Evolutionary conservation across 176 grass and related monocot species (phyloP).

Genomic region (Carex pumila): DNA sequence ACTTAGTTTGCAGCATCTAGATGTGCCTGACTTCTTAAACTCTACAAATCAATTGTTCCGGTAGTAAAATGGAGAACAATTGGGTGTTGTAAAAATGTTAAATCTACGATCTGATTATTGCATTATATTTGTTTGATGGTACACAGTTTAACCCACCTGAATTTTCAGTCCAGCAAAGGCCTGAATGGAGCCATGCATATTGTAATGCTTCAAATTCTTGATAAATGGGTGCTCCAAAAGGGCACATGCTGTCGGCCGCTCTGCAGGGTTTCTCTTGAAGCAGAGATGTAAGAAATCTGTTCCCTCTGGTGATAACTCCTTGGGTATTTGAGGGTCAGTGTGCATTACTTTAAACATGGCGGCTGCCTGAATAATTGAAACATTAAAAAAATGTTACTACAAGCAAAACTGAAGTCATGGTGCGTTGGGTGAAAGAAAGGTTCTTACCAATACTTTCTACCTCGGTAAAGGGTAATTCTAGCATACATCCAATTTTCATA

Average conservation of each 20-base stretch:
- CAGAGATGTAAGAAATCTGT: constrained; percentile 77
- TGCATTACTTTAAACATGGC: constrained; percentile 89
- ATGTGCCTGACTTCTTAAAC: background rate
- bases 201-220: constrained; percentile 28
- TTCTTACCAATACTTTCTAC: background rate
- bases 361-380: constrained; percentile 45
- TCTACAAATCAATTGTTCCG: background rate
- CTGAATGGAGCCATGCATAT: constrained; percentile 36
- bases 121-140: background rate
- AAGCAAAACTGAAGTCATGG: background rate
- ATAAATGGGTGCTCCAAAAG: constrained; percentile 40
- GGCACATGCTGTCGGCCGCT: constrained; percentile 48
- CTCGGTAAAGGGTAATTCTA: background rate
- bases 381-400: background rate
- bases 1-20: background rate
- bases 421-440: background rate
- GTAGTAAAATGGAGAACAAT: background rate
- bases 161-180: constrained; percentile 43
- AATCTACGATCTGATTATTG: background rate
- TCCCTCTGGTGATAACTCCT: constrained; percentile 58
- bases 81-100: background rate
- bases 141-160: constrained; percentile 34
- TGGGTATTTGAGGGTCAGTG: constrained; percentile 51
- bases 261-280: constrained; percentile 71
- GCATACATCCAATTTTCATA: no score